Evolutionary conservation across 768 basidiomycete genomes (phyloP).

Genomic region (Psilocybe cubensis): DNA sequence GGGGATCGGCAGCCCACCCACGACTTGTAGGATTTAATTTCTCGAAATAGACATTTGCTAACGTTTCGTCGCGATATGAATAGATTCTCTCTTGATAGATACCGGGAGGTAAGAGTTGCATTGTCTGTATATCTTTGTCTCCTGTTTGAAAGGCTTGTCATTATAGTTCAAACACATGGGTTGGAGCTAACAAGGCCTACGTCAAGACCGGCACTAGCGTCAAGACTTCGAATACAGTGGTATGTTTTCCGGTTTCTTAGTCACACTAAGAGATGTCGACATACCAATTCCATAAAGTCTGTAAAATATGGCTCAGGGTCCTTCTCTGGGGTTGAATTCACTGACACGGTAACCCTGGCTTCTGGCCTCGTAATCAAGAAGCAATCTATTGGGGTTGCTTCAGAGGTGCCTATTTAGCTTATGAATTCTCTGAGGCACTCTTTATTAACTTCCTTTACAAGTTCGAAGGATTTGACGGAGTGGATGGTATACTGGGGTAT

Average conservation of each 20-base stretch:
- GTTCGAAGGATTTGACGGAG: conserved; percentile 47
- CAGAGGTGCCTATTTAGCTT: conserved; percentile 22
- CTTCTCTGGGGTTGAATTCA: conserved; percentile 55
- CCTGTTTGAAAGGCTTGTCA: conserved; percentile 10
- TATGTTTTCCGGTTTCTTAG: conserved; percentile 26
- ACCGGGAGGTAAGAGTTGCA: conserved; percentile 53
- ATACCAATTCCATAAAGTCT: conserved; percentile 30
- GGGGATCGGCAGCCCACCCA: conserved; percentile 58
- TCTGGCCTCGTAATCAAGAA: conserved; percentile 47
- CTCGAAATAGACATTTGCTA: neutral
- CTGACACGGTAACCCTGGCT: conserved; percentile 58
- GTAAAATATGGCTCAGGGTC: conserved; percentile 65
- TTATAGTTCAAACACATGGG: conserved; percentile 71
- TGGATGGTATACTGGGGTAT: conserved; percentile 72
- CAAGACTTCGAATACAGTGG: conserved; percentile 51
- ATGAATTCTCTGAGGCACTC: neutral
- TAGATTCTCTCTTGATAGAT: conserved; percentile 61
- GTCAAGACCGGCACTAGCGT: conserved; percentile 52
- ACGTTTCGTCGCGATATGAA: neutral
- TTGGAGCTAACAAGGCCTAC: conserved; percentile 55
- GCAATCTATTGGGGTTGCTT: conserved; percentile 72
- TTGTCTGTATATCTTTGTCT: neutral
- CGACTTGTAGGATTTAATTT: conserved; percentile 42
- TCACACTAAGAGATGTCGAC: too few relatives aligned
- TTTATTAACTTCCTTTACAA: neutral